These are phyloP conservation scores for Trypanosoma avium DNA, from an alignment of 208 protist genomes.

Conservation along the genomic window DNA sequence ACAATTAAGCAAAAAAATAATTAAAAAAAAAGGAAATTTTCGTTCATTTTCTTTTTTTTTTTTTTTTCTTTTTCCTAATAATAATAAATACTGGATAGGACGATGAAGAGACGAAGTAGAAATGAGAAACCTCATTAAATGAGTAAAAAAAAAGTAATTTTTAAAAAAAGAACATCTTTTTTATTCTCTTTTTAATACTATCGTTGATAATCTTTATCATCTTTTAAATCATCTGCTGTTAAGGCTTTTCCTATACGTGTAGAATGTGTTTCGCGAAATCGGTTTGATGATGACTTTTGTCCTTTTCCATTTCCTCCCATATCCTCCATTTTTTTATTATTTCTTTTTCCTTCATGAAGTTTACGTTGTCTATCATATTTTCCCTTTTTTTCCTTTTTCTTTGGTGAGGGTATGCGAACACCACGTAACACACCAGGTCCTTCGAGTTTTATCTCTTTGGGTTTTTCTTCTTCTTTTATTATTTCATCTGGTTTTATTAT, in stretches of 20 bases:
- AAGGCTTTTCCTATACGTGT: slow-evolving; percentile 1
- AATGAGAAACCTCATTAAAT: not conserved
- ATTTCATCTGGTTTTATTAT: too few relatives aligned
- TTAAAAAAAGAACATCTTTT: slow-evolving; percentile 9
- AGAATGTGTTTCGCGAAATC: not conserved
- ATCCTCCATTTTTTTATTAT: not conserved
- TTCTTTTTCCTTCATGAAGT: not conserved
- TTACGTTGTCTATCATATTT: not conserved
- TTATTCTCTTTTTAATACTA: not conserved
- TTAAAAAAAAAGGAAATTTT: slow-evolving; percentile 2
- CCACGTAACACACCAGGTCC: slow-evolving; percentile 24
- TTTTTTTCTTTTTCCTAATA: not conserved
- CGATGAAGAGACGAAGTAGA: not conserved
- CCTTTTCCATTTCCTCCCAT: not conserved
- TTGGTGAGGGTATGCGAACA: slow-evolving; percentile 17
- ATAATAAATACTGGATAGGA: not conserved
- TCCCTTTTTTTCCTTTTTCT: slow-evolving; percentile 4
- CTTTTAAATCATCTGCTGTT: not conserved
- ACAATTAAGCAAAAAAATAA: slow-evolving; percentile 14
- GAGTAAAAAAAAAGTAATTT: slow-evolving; percentile 14
- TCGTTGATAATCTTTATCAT: slow-evolving; percentile 19
- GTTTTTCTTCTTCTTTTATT: too few relatives aligned
- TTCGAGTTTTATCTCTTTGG: not conserved
- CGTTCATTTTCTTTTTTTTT: slow-evolving; percentile 1
- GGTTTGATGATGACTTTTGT: not conserved